Base-by-base conservation (phyloP, 1,139 yeast genomes). In the Saccharomyces hybrid region DNA sequence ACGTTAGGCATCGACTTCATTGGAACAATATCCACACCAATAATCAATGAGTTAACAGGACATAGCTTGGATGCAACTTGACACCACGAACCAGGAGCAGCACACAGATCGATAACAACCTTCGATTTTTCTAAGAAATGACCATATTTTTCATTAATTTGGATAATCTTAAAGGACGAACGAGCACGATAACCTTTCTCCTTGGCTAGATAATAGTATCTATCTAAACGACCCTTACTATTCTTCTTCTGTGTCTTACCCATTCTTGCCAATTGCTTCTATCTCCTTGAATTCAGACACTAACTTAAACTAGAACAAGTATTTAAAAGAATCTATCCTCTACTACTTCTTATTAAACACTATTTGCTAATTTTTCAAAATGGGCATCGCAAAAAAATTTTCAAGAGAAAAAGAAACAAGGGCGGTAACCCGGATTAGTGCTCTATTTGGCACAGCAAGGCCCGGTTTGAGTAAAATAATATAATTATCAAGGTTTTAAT, bases 71-170 rank as follows among this genome's bases (percentile, higher is more conserved):
- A 83, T 1, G 99, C 99, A 47, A 95, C 99, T 74, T 93, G 99
- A 79, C 99, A 93, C 98, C 99, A 93, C 3, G 97, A 90, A 56
- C 99, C 99, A 34, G 99, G 99, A 3, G 99, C 99, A 55, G 99
- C 98, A 85, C 99, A 93, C 64, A 93, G 78, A 80, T 93, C 99
- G 55, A 93, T 88, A 48, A 93, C 96, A 48, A 93, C 98, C 72
- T 89, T 93, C n/a, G 98, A 90, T 71, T 88, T 87, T 66, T 91
- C 97, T 57, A 91, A 75, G 70, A 93, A 93, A 72, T 90, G 96
- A 31, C 97, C 97, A 76, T 83, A 95, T 70, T 93, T 93, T 69
- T 95, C 97, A 74, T 95, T 93, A 59, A 93, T 88, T 72, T 93
- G 99, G 56, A 95, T 79, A 63, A 93, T 83, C 72, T 93, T 93